phyloP scores from a whole-genome alignment of 179 eudicot genomes.

The Nepenthes alata region DNA sequence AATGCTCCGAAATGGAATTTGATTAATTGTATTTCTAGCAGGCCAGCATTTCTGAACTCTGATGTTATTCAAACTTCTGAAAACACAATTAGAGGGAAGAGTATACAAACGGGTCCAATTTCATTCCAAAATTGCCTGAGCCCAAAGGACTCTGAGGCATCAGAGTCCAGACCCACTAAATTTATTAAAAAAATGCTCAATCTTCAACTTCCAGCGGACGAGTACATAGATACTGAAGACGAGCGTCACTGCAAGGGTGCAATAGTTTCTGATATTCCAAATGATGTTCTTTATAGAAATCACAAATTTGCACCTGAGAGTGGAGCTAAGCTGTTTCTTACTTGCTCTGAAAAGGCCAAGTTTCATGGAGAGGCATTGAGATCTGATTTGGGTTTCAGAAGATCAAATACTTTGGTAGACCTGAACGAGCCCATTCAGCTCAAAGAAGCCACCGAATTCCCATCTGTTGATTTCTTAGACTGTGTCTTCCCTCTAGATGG shows the following conservation, averaged over 20 bases:
- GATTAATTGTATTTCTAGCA: constrained; percentile 23
- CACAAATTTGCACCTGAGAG: constrained; percentile 18
- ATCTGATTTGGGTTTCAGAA: constrained; percentile 26
- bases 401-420: constrained; percentile 45
- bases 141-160: constrained; percentile 44
- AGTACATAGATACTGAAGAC: constrained; percentile 55
- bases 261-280: constrained; percentile 12
- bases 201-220: constrained; percentile 67
- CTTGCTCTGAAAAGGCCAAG: constrained; percentile 17
- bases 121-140: constrained; percentile 35
- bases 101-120: constrained; percentile 21
- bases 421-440: constrained; percentile 60
- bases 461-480: constrained; percentile 29
- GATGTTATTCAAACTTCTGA: constrained; percentile 41
- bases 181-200: constrained; percentile 55
- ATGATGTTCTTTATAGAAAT: constrained; percentile 15
- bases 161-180: constrained; percentile 62
- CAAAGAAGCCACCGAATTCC: constrained; percentile 30
- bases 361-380: constrained; percentile 17
- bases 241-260: constrained; percentile 22
- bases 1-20: constrained; percentile 46
- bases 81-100: constrained; percentile 37
- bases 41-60: constrained; percentile 29
- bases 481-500: constrained; percentile 4
- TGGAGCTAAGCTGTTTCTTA: constrained; percentile 14